Evolutionary conservation across 2,329 filamentous ascomycete species (phyloP).

Genomic region (Aspergillus pseudonomiae): DNA sequence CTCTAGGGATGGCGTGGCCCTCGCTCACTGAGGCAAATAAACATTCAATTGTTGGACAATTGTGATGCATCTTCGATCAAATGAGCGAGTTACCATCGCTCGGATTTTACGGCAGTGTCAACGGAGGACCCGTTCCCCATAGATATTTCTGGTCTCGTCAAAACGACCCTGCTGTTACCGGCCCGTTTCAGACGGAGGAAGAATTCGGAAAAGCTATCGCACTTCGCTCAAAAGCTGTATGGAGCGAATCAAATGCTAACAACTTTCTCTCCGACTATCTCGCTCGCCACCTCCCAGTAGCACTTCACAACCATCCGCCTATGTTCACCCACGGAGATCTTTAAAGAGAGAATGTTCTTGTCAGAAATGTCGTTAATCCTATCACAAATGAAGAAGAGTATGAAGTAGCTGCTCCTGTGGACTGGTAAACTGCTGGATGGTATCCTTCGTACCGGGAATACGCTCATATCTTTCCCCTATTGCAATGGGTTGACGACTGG

Average conservation of each 20-base stretch:
- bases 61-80: conserved; percentile 21
- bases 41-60: conserved; percentile 15
- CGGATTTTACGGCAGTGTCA: conserved; percentile 25
- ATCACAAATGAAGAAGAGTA: conserved; percentile 19
- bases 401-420: conserved; percentile 23
- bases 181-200: conserved; percentile 24
- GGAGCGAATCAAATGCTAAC: conserved; percentile 5
- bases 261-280: conserved; percentile 24
- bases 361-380: conserved; percentile 19
- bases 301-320: conserved; percentile 23
- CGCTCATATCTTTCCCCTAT: conserved; percentile 23
- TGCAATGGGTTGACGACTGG: conserved; percentile 31
- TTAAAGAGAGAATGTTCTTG: conserved; percentile 26
- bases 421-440: conserved; percentile 33
- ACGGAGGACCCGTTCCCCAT: conserved; percentile 23
- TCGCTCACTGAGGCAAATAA: conserved; percentile 21
- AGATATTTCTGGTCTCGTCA: conserved; percentile 26
- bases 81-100: conserved; percentile 21
- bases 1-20: conserved; percentile 19
- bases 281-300: conserved; percentile 23
- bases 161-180: conserved; percentile 16
- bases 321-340: conserved; percentile 29
- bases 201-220: conserved; percentile 24
- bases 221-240: neutral
- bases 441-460: conserved; percentile 34